Base-by-base conservation (phyloP, 192 early-diverging fungal genomes). In the Glomus cerebriforme region DNA sequence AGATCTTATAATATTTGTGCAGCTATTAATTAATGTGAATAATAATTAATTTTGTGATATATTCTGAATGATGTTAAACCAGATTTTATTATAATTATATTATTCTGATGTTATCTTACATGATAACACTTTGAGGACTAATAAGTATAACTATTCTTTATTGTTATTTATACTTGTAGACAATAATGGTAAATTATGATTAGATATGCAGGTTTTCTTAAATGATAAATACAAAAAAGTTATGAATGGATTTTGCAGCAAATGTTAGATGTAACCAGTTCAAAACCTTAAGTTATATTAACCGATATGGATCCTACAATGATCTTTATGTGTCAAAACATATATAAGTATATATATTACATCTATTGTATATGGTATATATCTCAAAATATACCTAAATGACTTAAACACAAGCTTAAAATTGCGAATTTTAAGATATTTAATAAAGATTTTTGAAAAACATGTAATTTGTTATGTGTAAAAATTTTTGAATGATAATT, bases 331-430 rank as follows among this genome's bases (percentile, higher is more conserved):
- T 39, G 6, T 70, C 22, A 22, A 70, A 43, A 6, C 5, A 35
- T 70, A 70, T 39, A 39, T 1, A 35, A 35, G 13, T 3, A 43
- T 13, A 70, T 3, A 15, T 70, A 70, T 43, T 37, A 70, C 5
- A 45, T 70, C 6, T 10, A 70, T 19, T 70, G 68, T 35, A 70
- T 70, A 12, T 70, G 10, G 32, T 37, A 70, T 34, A 43, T 70
- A 6, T 35, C 10, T 10, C 19, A 70, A 35, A 70, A 70, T 35
- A 2, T 70, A 22, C n/a, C 24, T 19, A 70, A 70, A 43, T 1
- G 24, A 12, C 68, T 70, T 10, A 70, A 70, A 39, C 1, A 12
- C 2, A 70, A 43, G 22, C 68, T 70, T 35, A 10, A 7, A 43
- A 8, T 2, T 12, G n/a, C n/a, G n/a, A n/a, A n/a, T n/a, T n/a